These are phyloP conservation scores for Ophioceras dolichostomum DNA, from an alignment of 2,329 filamentous ascomycete genomes.

Conservation along the genomic window DNA sequence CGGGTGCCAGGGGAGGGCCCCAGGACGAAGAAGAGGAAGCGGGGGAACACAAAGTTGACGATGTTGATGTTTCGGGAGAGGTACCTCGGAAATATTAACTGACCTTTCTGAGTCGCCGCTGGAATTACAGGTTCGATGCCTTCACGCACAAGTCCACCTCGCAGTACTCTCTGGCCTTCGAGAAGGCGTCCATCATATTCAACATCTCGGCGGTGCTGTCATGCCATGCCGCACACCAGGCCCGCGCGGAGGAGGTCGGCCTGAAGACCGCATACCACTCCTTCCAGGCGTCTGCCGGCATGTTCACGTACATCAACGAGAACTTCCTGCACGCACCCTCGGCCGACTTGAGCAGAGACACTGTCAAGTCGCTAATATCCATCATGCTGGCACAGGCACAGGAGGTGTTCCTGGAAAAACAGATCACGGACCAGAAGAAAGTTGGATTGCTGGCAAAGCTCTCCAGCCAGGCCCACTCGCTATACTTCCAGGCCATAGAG, in stretches of 20 bases:
- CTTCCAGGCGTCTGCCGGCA: conserved; percentile 94
- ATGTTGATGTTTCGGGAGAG: too few relatives aligned
- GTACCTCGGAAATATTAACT: background rate
- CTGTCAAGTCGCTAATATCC: conserved; percentile 85
- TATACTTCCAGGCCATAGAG: conserved; percentile 81
- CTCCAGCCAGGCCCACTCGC: conserved; percentile 76
- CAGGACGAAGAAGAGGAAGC: too few relatives aligned
- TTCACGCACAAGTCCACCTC: conserved; percentile 97
- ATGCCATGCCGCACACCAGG: conserved; percentile 88
- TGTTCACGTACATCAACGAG: conserved; percentile 99
- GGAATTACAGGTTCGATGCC: conserved; percentile 83
- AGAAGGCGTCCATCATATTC: conserved; percentile 98
- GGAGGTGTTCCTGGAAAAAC: conserved; percentile 95
- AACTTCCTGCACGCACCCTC: conserved; percentile 97
- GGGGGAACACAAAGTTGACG: too few relatives aligned
- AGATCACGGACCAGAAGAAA: conserved; percentile 87
- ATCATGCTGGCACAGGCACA: conserved; percentile 93
- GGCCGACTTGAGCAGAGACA: conserved; percentile 89
- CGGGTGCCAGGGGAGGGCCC: background rate
- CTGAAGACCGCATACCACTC: conserved; percentile 97
- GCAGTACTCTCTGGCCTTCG: conserved; percentile 92
- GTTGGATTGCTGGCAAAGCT: conserved; percentile 83
- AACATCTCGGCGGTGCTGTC: conserved; percentile 97
- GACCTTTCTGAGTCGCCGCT: conserved; percentile 8
- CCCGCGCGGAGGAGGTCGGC: conserved; percentile 80